These are phyloP conservation scores for Anthoceros angustus DNA, from an alignment of 225 moss, liverwort and hornwort species.

Conservation along the genomic window DNA sequence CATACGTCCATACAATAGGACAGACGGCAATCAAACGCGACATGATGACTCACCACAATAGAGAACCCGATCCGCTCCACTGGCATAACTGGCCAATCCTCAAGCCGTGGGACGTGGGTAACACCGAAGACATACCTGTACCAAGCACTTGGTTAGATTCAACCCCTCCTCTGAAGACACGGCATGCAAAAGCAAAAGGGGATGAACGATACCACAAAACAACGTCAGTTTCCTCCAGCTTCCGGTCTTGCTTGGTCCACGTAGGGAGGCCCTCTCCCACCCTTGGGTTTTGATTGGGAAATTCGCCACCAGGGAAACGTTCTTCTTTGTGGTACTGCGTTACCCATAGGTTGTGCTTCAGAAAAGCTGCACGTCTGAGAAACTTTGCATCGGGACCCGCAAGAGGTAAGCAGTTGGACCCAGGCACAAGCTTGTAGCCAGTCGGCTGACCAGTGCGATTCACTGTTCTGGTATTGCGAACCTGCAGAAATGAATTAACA, in stretches of 20 bases:
- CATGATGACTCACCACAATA: slow-evolving; percentile 30
- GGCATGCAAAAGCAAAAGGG: neutral
- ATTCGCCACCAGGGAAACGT: slow-evolving; percentile 86
- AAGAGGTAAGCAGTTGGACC: slow-evolving; percentile 78
- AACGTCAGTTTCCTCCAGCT: slow-evolving; percentile 80
- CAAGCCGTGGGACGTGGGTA: slow-evolving; percentile 84
- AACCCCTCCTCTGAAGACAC: neutral
- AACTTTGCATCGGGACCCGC: slow-evolving; percentile 97
- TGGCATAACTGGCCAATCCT: slow-evolving; percentile 99
- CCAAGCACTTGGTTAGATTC: neutral
- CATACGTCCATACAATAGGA: too few species aligned
- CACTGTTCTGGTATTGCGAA: slow-evolving; percentile 70
- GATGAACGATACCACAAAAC: slow-evolving; percentile 58
- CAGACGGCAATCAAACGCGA: neutral
- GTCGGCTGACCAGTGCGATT: slow-evolving; percentile 86
- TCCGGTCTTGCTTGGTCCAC: slow-evolving; percentile 78
- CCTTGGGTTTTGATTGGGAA: slow-evolving; percentile 92
- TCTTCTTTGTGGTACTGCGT: slow-evolving; percentile 73
- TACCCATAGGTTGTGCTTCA: slow-evolving; percentile 88
- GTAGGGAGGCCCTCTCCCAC: slow-evolving; percentile 89
- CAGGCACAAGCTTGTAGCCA: slow-evolving; percentile 89
- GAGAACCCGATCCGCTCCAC: slow-evolving; percentile 92
- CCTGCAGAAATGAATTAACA: slow-evolving; percentile 22
- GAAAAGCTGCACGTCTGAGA: slow-evolving; percentile 65
- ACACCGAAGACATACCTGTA: slow-evolving; percentile 87